A percentile compares a stretch with the other conserved stretches of the same genome.
Conservation (phyloP, 192 early-diverging fungal species). For the Coemansia sp. region DNA sequence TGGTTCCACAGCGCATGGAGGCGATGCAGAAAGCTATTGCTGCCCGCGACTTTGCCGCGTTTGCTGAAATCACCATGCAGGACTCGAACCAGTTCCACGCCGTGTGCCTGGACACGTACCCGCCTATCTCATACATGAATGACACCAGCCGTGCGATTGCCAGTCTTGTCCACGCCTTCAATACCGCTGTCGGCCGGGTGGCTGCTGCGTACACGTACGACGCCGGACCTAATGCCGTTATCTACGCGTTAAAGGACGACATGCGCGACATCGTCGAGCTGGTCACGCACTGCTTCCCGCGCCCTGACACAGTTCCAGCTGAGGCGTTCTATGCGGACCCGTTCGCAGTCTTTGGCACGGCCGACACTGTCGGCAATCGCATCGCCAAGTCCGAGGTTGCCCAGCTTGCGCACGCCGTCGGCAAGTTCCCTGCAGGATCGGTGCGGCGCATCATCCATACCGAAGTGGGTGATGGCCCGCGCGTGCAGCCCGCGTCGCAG, state of each 20-base stretch:
- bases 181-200: conserved; percentile 51
- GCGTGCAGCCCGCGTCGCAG: conserved; percentile 51
- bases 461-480: conserved; percentile 88
- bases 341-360: conserved; percentile 52
- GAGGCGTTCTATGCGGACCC: conserved; percentile 58
- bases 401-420: conserved; percentile 26
- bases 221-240: conserved; percentile 97
- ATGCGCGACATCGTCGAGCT: conserved; percentile 82
- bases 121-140: conserved; percentile 97
- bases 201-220: conserved; percentile 98
- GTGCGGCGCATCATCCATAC: conserved; percentile 90
- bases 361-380: conserved; percentile 50
- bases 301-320: conserved; percentile 20
- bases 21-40: conserved; percentile 85
- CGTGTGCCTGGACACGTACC: conserved; percentile 96
- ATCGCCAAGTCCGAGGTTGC: conserved; percentile 14
- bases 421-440: conserved; percentile 59
- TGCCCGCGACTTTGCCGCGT: conserved; percentile 77
- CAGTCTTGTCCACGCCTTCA: conserved; percentile 80
- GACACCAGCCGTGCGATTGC: conserved; percentile 90
- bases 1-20: conserved; percentile 89
- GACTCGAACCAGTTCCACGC: conserved; percentile 99
- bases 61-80: conserved; percentile 94
- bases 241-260: conserved; percentile 80
- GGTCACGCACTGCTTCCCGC: conserved; percentile 82